Evolutionary conservation across 257 asterid species (phyloP).

Genomic region (Nyctanthes arbortristis): DNA sequence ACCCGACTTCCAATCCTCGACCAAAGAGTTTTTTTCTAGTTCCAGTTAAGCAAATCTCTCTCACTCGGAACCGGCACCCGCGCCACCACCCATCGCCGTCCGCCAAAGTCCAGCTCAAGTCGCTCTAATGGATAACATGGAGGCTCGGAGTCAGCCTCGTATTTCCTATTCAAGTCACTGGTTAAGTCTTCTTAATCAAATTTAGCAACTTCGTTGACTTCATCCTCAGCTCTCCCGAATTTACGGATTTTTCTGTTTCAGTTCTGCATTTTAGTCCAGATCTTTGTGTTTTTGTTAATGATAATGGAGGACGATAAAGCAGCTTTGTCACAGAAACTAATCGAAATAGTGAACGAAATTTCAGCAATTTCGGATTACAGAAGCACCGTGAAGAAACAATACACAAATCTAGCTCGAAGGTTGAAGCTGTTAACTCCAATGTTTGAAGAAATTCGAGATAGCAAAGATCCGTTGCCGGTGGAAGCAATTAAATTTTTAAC

Average conservation of each 20-base stretch:
- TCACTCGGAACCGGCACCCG: neutral
- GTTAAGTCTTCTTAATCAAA: conserved; percentile 22
- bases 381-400: conserved; percentile 74
- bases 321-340: conserved; percentile 51
- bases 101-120: neutral
- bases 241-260: conserved; percentile 4
- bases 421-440: conserved; percentile 88
- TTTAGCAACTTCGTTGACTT: conserved; percentile 34
- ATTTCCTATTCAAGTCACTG: conserved; percentile 14
- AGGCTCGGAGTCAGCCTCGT: conserved; percentile 16
- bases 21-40: neutral
- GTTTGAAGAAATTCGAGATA: conserved; percentile 95
- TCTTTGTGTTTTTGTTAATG: conserved; percentile 19
- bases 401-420: conserved; percentile 82
- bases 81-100: neutral
- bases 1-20: neutral
- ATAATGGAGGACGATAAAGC: conserved; percentile 72
- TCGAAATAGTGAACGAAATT: conserved; percentile 64
- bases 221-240: conserved; percentile 16
- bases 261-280: conserved; percentile 30
- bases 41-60: neutral
- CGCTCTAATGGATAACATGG: conserved; percentile 32
- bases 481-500: conserved; percentile 50
- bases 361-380: conserved; percentile 73
- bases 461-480: conserved; percentile 54